Base-by-base conservation (phyloP, 352 stramenopile genomes). In the Peronosclerospora sorghi region DNA sequence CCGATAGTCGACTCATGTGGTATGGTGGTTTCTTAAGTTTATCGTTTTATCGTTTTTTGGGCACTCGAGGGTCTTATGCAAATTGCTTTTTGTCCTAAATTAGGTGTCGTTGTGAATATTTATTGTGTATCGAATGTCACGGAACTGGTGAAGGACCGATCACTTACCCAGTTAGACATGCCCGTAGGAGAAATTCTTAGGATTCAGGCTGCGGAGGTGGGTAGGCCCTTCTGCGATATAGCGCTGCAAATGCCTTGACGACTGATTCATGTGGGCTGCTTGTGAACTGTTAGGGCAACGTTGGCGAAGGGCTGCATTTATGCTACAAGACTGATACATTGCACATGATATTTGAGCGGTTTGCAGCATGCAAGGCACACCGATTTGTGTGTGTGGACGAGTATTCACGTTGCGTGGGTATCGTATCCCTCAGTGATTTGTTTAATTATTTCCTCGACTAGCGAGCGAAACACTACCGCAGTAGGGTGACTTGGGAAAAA, bases 371-470 rank as follows among this genome's bases (percentile, higher is more conserved):
- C 42, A 92, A 92, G 45, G 79, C 75, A n/a, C 79, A 92, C 45
- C 79, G 77, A 21, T 68, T 92, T 40, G 76, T 92, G 29, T 92
- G 79, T 51, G 74, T 86, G 56, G 77, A 92, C 65, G 77, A 89
- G 62, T 84, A 78, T 61, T 71, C 58, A 50, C 76, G 69, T 36
- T 89, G 76, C 54, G 76, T 89, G 36, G 79, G 79, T 41, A 65
- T 92, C 51, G 73, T 92, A 60, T 86, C 79, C 41, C 73, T 92
- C 45, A 89, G 79, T 53, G 79, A 92, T 63, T 63, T 92, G 71
- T 92, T 92, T 73, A 86, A 88, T 76, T 92, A 92, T 82, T 92
- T 92, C 64, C 63, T 92, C 41, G 59, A 88, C 51, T 83, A 89
- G 65, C 56, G 37, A 59, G 56, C 36, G 35, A 57, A 48, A 46